phyloP scores from a whole-genome alignment of 495 filamentous ascomycete species.

The Opeltia flavorubescens region DNA sequence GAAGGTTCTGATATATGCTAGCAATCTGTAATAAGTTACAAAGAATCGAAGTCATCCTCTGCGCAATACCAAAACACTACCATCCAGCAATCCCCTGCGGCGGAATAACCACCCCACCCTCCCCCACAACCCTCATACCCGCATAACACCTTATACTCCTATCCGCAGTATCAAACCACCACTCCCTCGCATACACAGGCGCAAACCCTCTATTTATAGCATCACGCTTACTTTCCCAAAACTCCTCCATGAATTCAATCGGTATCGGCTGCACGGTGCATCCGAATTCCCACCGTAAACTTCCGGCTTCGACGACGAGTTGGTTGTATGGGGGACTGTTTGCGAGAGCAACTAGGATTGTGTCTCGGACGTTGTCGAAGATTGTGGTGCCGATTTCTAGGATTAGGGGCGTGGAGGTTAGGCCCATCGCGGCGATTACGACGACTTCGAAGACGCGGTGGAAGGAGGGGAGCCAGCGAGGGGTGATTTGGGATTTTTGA shows the following conservation, averaged over 20 bases:
- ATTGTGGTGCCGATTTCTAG: not conserved
- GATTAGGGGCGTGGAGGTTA: not conserved
- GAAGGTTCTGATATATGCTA: too few species aligned
- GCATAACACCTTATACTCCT: conserved; percentile 2
- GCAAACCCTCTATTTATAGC: conserved; percentile 3
- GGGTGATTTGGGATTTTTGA: too few species aligned
- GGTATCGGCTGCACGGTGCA: conserved; percentile 1
- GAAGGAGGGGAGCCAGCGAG: too few species aligned
- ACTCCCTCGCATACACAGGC: conserved; percentile 6
- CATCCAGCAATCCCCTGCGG: too few species aligned
- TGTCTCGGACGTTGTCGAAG: not conserved
- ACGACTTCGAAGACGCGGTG: too few species aligned
- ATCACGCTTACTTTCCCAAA: not conserved
- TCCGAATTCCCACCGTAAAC: conserved; percentile 2
- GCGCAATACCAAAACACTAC: too few species aligned
- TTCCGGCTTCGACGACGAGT: conserved; percentile 5
- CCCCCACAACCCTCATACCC: conserved; percentile 3
- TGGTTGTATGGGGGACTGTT: not conserved
- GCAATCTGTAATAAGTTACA: too few species aligned
- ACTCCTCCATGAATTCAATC: not conserved
- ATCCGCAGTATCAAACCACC: conserved; percentile 1
- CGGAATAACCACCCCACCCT: conserved; percentile 14
- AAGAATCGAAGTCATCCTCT: too few species aligned
- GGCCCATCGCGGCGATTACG: not conserved
- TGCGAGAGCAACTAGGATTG: not conserved